Evolutionary conservation across 352 stramenopile genomes (phyloP), one percentile per base, ranked within the genome.

Genomic region (Elongisporangium anandrum): DNA sequence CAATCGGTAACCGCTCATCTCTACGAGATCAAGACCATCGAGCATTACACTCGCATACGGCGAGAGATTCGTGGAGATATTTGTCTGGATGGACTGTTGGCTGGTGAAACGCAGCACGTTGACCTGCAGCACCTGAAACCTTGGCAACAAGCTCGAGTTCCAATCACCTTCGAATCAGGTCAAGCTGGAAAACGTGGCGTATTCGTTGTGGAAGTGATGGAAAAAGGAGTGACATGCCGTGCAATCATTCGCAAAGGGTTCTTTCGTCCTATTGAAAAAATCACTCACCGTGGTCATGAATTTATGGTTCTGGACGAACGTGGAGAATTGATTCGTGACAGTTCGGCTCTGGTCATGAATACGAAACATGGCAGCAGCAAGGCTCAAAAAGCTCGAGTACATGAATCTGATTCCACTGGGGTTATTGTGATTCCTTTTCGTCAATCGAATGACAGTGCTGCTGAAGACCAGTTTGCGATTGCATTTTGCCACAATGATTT

Each of bases 141-240:
- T 26, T 83, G 72, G 66, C 76, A 87, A 64, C 68, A 81, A 56
- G 62, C 61, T 1, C 63, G 69, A 13, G 56, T 88, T 50, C 59
- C 68, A 4, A 64, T 82, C 19, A 29, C 63, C 29, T 75, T 79
- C 52, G 52, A 65, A 21, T 7, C 34, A 45, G 34, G 34, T 45
- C 34, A 45, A 45, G 34, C 10, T 45, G 52, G 34, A 16, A 63
- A 45, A 10, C 79, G 77, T 34, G 77, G 79, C 15, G 70, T 87
- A 7, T 89, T 81, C 52, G 72, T 88, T 12, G 76, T 88, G 4
- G 79, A 88, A 63, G 65, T 88, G 8, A 74, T 88, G 29, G 76
- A 81, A 50, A 80, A 79, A 21, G 71, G 75, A 24, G 68, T 72
- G 20, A 79, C 76, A 1, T 88, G 79, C 24, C 70, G 79, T 12